Evolutionary conservation across 345 rosid species (phyloP), one percentile per base, ranked within the genome.

Genomic region (Bruguiera parviflora): DNA sequence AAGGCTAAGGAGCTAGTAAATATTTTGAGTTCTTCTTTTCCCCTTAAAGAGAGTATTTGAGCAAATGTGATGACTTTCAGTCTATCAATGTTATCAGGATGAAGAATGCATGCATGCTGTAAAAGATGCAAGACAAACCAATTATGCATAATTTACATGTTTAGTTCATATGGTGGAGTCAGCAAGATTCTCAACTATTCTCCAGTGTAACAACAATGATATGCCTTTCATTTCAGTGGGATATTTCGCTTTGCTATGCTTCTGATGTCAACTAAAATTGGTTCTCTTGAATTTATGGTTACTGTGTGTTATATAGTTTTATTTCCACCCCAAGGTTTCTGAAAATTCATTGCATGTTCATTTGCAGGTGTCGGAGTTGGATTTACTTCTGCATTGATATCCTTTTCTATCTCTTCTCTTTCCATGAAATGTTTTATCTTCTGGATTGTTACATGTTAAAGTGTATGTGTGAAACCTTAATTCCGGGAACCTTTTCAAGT

Each of bases 341-440:
- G 76, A 82, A 56, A 65, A 43, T 61, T 61, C 51, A 32, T 62
- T 60, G 52, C 64, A 47, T 71, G 15, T 79, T 73, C 60, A 62
- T 70, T 20, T 85, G 82, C 92, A 90, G 99, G 98, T 60, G 97
- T 92, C 74, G 99, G 93, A 72, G 99, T 92, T 83, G 97, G 97
- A 68, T 95, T 95, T 81, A 90, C 68, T 60, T 92, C 99, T 73
- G 92, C 99, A 79, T 84, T 95, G 79, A 95, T 95, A 95, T 92
- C 99, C 98, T 90, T 88, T 80, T 61, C 31, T 9, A 22, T 29
- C 29, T 32, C 68, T 32, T 81, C 22, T 60, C 25, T 22, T 15
- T 58, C 24, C 33, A 24, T 1, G 24, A 55, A 18, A n/a, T 33
- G 53, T 59, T 61, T 64, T 24, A 39, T 60, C 6, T 71, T 35